Conservation (phyloP, 306 rosid genomes). For the Begonia loranthoides region DNA sequence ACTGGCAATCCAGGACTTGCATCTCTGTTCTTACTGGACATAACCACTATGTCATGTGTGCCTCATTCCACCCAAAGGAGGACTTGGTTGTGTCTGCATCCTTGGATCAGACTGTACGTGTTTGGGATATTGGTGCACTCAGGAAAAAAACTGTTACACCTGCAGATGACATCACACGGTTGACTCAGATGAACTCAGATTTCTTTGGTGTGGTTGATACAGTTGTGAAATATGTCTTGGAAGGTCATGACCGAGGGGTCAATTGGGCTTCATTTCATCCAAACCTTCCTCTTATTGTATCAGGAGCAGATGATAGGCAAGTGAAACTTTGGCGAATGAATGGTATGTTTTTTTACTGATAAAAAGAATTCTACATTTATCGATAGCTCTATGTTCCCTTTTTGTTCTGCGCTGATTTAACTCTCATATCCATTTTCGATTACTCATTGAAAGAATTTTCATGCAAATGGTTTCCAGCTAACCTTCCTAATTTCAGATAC, state of each 20-base stretch:
- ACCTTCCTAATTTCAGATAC: constrained; percentile 41
- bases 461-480: not conserved
- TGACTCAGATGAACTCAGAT: constrained; percentile 87
- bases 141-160: constrained; percentile 75
- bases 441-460: not conserved
- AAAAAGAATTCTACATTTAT: not conserved
- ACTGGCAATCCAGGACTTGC: constrained; percentile 91
- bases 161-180: constrained; percentile 62
- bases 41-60: constrained; percentile 91
- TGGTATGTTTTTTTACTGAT: constrained; percentile 19
- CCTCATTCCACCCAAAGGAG: constrained; percentile 76
- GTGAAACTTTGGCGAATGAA: constrained; percentile 92
- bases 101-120: constrained; percentile 82
- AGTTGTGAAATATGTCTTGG: constrained; percentile 75
- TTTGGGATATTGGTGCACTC: constrained; percentile 88
- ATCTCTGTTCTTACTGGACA: constrained; percentile 86
- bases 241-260: constrained; percentile 94
- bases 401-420: not conserved
- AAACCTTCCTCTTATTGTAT: constrained; percentile 72
- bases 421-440: not conserved
- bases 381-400: not conserved
- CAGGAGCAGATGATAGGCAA: constrained; percentile 90
- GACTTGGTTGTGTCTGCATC: constrained; percentile 88
- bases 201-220: constrained; percentile 85
- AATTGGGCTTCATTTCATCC: constrained; percentile 95